These are phyloP conservation scores for Xerocomellus amylosporus DNA, from an alignment of 768 basidiomycete genomes.

Conservation along the genomic window DNA sequence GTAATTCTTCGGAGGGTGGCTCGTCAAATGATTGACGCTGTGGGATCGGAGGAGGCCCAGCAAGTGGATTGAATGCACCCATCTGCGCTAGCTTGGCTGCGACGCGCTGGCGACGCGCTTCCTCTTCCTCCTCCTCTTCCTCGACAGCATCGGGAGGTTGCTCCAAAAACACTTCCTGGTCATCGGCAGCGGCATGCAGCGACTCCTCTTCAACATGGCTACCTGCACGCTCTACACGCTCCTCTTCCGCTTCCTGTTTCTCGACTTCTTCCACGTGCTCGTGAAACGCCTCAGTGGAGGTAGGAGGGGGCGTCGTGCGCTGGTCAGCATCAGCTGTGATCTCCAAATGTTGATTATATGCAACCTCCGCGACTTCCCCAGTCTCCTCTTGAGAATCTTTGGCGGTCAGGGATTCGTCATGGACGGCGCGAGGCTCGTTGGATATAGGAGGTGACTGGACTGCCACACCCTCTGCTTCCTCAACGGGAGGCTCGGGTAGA, in stretches of 20 bases:
- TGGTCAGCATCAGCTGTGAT: background rate
- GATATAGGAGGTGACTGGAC: slow-evolving; percentile 1
- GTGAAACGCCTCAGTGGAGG: slow-evolving; percentile 1
- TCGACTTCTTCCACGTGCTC: slow-evolving; percentile 7
- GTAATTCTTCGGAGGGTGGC: slow-evolving; percentile 2
- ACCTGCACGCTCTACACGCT: slow-evolving; percentile 4
- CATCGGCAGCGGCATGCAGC: slow-evolving; percentile 1
- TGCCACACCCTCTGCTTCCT: slow-evolving; percentile 8
- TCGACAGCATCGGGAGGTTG: background rate
- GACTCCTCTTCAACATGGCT: background rate
- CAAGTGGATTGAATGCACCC: slow-evolving; percentile 59
- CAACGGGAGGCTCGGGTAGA: slow-evolving; percentile 28
- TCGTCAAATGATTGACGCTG: slow-evolving; percentile 20
- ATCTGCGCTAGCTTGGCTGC: slow-evolving; percentile 60
- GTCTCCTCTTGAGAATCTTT: slow-evolving; percentile 16
- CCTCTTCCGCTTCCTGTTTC: slow-evolving; percentile 16
- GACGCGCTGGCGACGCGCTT: slow-evolving; percentile 52
- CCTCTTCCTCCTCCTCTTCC: slow-evolving; percentile 43
- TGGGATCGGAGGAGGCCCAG: slow-evolving; percentile 31
- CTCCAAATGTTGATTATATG: background rate
- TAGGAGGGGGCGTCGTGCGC: background rate
- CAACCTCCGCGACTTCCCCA: background rate
- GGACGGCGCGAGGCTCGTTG: slow-evolving; percentile 1
- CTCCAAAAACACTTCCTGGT: slow-evolving; percentile 4
- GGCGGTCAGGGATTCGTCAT: slow-evolving; percentile 1